Percentiles rank a stretch among this genome's conserved stretches.
These are phyloP conservation scores for Fomitopsis pulvina DNA, from an alignment of 768 basidiomycete genomes.

Conservation along the genomic window DNA sequence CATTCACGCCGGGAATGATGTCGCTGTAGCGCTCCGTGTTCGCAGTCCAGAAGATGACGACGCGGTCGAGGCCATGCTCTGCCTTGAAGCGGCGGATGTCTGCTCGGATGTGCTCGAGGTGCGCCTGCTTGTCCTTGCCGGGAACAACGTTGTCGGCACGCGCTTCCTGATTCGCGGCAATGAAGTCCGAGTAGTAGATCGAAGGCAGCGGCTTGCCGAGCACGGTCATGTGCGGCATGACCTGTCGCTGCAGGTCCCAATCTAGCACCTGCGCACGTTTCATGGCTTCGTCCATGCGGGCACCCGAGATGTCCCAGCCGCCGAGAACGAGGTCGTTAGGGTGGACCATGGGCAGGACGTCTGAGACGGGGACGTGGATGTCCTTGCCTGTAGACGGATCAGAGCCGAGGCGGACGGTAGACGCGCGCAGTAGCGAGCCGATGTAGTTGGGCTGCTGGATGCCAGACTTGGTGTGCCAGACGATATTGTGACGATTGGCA, in stretches of 20 bases:
- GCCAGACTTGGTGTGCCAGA: constrained; percentile 92
- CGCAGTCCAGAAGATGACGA: constrained; percentile 96
- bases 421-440: constrained; percentile 92
- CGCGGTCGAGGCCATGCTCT: constrained; percentile 75
- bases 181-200: constrained; percentile 96
- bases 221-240: constrained; percentile 76
- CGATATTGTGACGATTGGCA: constrained; percentile 91
- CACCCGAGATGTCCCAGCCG: constrained; percentile 95
- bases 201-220: constrained; percentile 84
- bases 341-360: constrained; percentile 95
- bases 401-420: constrained; percentile 86
- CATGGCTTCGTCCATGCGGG: constrained; percentile 89
- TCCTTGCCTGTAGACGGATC: constrained; percentile 81
- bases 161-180: constrained; percentile 94
- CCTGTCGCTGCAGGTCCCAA: constrained; percentile 95
- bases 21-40: constrained; percentile 98
- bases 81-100: constrained; percentile 93
- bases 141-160: constrained; percentile 92
- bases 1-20: constrained; percentile 91
- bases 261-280: constrained; percentile 88
- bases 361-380: constrained; percentile 85
- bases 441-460: constrained; percentile 96
- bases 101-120: constrained; percentile 87
- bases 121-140: constrained; percentile 80
- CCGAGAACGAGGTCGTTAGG: constrained; percentile 97